Evolutionary conservation across 345 rosid species (phyloP), one percentile per base, ranked within the genome.

Genomic region (Leavenworthia alabamica): DNA sequence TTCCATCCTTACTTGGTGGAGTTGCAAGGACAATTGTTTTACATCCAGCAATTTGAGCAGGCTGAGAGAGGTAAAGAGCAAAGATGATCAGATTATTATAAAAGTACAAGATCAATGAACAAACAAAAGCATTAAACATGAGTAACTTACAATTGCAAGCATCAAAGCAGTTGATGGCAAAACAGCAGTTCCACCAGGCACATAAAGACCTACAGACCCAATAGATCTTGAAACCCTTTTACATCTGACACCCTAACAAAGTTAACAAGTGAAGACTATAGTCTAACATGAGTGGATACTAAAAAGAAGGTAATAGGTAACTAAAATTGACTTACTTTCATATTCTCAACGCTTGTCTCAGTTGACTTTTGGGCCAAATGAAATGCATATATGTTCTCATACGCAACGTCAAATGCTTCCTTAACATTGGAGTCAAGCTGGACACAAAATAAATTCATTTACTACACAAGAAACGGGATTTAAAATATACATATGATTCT

Each of bases 1-100:
- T 84, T 56, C 96, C 87, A 75, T 88, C 89, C 60, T 75, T 76
- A 67, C 67, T 64, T 37, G 98, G 98, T 42, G 96, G 96, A 50
- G 96, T 84, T 14, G 96, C 98, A 64, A 88, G 92, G 45, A 88
- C 95, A 69, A 80, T 62, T 8, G 90, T 88, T 75, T 80, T 80
- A 66, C 98, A 88, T 26, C 98, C 95, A 79, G 96, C 95, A 69
- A 91, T 91, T 70, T 86, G 89, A 36, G 95, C 97, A 72, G 97
- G 98, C 97, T 85, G 77, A 40, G 19, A 55, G 28, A 50, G 53
- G 68, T 16, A 64, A 71, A 23, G 8, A 27, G 48, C n/a, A 64
- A 68, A 4, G 17, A 63, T 50, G 68, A 59, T 7, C 27, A 59
- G 56, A 17, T 44, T 5, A 1, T 6, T 39, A 12, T 7, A 55